A percentile compares a stretch with the other conserved stretches of the same genome.
These are phyloP conservation scores for Pisolithus orientalis DNA, from an alignment of 768 basidiomycete genomes.

Conservation along the genomic window DNA sequence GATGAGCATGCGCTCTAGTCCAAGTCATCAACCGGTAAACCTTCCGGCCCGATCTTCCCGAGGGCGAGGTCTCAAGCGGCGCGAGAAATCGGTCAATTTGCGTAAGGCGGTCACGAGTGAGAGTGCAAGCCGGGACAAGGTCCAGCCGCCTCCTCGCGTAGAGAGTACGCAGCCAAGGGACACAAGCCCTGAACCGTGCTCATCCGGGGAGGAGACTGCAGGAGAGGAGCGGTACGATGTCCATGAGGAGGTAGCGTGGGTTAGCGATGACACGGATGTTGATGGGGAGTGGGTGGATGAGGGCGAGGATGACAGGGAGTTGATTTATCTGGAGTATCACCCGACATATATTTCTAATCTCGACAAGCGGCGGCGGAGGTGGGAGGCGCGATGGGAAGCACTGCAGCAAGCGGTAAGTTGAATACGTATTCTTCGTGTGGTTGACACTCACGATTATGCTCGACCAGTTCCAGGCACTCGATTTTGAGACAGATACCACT, in stretches of 20 bases:
- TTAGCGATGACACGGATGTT: slow-evolving; percentile 31
- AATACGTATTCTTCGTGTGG: not conserved
- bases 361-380: slow-evolving; percentile 63
- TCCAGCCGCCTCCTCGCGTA: slow-evolving; percentile 70
- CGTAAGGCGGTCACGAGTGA: slow-evolving; percentile 12
- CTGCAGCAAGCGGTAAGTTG: slow-evolving; percentile 60
- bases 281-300: slow-evolving; percentile 70
- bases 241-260: slow-evolving; percentile 35
- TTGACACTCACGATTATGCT: not conserved
- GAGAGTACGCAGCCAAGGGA: slow-evolving; percentile 81
- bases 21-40: slow-evolving; percentile 26
- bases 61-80: slow-evolving; percentile 41
- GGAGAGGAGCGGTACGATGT: slow-evolving; percentile 49
- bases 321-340: slow-evolving; percentile 73
- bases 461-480: slow-evolving; percentile 65
- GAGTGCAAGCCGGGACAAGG: slow-evolving; percentile 15
- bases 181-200: slow-evolving; percentile 71
- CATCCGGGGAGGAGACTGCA: slow-evolving; percentile 74
- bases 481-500: slow-evolving; percentile 76
- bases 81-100: slow-evolving; percentile 33
- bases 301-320: slow-evolving; percentile 61
- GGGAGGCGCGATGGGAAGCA: slow-evolving; percentile 73
- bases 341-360: slow-evolving; percentile 60
- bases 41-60: slow-evolving; percentile 47
- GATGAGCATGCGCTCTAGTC: slow-evolving; percentile 51